phyloP scores from a whole-genome alignment of 805 yeast species.

The Barnettozyma siamensis region DNA sequence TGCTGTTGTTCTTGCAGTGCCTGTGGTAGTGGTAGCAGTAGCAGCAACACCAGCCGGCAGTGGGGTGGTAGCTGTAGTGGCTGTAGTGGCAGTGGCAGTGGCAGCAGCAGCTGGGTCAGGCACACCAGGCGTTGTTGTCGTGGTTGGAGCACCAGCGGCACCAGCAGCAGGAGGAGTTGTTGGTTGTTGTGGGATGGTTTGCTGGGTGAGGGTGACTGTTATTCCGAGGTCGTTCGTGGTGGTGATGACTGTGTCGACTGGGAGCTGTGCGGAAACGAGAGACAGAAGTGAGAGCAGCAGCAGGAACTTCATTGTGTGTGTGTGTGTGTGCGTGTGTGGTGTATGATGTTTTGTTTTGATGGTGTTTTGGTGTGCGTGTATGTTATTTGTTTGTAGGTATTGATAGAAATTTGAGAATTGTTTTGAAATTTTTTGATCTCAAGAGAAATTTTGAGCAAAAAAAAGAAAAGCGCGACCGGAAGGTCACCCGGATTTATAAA shows the following conservation, averaged over 20 bases:
- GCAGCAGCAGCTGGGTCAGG: conserved; percentile 3
- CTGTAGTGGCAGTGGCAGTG: conserved; percentile 6
- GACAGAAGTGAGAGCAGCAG: conserved; percentile 8
- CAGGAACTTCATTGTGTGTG: not conserved
- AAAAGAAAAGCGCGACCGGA: too few species aligned
- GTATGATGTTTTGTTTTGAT: too few species aligned
- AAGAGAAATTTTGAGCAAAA: too few species aligned
- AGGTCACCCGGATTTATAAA: too few species aligned
- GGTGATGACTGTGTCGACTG: conserved; percentile 18
- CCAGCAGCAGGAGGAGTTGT: not conserved
- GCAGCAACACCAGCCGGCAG: not conserved
- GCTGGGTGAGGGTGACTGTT: conserved; percentile 21
- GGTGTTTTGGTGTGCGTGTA: too few species aligned
- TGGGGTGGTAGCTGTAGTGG: conserved; percentile 7
- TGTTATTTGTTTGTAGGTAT: too few species aligned
- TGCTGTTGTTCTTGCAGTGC: conserved; percentile 18
- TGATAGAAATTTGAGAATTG: too few species aligned
- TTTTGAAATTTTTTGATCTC: too few species aligned
- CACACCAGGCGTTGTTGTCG: conserved; percentile 1
- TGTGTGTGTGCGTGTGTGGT: too few species aligned
- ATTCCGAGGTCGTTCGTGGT: conserved; percentile 23
- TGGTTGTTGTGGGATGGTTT: conserved; percentile 4
- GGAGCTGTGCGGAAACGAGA: conserved; percentile 1
- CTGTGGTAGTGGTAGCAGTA: conserved; percentile 1
- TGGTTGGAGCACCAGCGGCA: not conserved